Conservation (phyloP, 306 rosid genomes). For the Vachellia collinsii region DNA sequence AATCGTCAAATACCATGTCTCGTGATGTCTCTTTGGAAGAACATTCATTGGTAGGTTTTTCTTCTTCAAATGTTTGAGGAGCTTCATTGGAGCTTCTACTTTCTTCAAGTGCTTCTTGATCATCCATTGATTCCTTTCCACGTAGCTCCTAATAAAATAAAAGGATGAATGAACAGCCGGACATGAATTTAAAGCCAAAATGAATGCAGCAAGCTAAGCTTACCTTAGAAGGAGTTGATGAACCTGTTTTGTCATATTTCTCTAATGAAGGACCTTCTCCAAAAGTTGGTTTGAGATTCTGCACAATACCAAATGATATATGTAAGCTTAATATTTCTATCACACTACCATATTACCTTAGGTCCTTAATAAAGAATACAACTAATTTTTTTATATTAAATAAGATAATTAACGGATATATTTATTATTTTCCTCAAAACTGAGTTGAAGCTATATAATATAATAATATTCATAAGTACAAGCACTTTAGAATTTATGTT, state of each 20-base stretch:
- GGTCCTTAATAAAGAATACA: too few relatives aligned
- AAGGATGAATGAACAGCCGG: neutral
- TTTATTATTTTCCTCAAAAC: too few relatives aligned
- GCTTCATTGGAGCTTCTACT: neutral
- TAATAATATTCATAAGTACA: too few relatives aligned
- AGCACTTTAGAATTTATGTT: too few relatives aligned
- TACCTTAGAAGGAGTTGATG: neutral
- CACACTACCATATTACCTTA: too few relatives aligned
- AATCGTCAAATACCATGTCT: neutral
- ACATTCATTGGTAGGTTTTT: neutral
- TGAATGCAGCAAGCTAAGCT: neutral
- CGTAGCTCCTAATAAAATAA: neutral
- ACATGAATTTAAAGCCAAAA: neutral
- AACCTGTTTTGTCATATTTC: neutral
- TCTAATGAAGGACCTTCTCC: neutral
- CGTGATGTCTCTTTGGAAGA: neutral
- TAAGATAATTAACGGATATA: too few relatives aligned
- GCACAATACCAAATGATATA: too few relatives aligned
- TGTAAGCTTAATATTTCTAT: too few relatives aligned
- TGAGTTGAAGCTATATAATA: too few relatives aligned
- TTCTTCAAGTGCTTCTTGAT: neutral
- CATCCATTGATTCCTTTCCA: neutral
- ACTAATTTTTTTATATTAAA: too few relatives aligned
- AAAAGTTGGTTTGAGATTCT: too few relatives aligned
- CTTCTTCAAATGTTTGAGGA: neutral